Evolutionary conservation across 306 rosid genomes (phyloP).

Genomic region (Cicer yamashitae): DNA sequence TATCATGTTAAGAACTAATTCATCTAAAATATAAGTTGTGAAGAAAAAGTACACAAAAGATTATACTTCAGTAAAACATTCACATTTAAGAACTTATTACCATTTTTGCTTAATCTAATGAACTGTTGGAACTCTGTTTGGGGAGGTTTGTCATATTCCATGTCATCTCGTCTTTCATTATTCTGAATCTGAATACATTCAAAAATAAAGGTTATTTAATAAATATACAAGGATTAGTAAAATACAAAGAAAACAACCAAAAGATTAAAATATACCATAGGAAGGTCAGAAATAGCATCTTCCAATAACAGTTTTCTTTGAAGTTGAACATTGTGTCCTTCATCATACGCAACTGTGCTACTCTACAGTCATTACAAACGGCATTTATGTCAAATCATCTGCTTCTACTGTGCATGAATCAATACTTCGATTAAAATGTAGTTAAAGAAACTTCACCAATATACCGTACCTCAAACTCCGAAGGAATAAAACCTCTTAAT

Average conservation of each 20-base stretch:
- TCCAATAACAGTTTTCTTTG: constrained; percentile 59
- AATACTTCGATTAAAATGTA: neutral
- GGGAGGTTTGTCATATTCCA: constrained; percentile 51
- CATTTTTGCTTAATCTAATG: constrained; percentile 59
- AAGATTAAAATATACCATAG: constrained; percentile 51
- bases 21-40: neutral
- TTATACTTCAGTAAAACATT: neutral
- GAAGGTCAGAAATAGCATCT: constrained; percentile 88
- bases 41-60: neutral
- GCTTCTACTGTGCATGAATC: neutral
- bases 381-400: neutral
- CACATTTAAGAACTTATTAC: constrained; percentile 42
- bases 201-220: neutral
- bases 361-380: constrained; percentile 45
- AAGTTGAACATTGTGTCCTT: constrained; percentile 48
- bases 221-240: neutral
- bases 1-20: neutral
- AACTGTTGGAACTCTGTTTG: constrained; percentile 65
- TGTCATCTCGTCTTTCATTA: constrained; percentile 58
- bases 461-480: constrained; percentile 70
- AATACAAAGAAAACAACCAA: neutral
- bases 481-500: constrained; percentile 70
- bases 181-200: constrained; percentile 58
- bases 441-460: neutral
- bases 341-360: constrained; percentile 63